Base-by-base conservation (phyloP, 1,139 yeast genomes). In the Yamadazyma triangularis region DNA sequence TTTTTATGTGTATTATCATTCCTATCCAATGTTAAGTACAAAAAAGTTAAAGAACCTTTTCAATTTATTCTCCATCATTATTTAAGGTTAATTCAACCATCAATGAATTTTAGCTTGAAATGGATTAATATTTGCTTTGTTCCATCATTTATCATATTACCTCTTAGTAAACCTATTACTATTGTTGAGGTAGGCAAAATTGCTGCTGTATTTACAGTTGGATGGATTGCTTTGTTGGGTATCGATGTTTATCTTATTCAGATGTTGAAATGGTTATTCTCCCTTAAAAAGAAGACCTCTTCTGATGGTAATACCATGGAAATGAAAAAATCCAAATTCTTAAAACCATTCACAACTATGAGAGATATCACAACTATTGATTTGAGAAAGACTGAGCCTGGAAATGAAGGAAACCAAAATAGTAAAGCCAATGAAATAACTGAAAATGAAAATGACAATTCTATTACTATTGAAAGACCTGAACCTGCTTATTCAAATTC, bases 51-150 rank as follows among this genome's bases (percentile, higher is more conserved):
- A 9, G n/a, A 19, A 7, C 14, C 27, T 5, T 19, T 26, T 7
- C 27, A 32, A 4, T 19, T 32, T 13, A 28, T 38, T 18, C 34
- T 35, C 7, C 29, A 23, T 53, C 50, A 53, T 23, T 55, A 77
- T 25, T 59, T 81, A 30, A 53, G 53, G 23, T 44, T 74, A 14
- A 61, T 79, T 32, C 78, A 78, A 33, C 73, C 84, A 1, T 79
- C 85, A 1, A 74, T 77, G 60, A 82, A 83, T 33, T 83, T 83
- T 50, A 64, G 81, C 2, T 60, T 84, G 35, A 67, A 81, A 34
- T 84, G 91, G 91, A 84, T 84, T 56, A 82, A 80, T 51, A 70
- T 82, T 8, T 82, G 78, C 50, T 84, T 84, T 61, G 77, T 85
- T 1, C 91, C 93, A 0, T 78, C 88, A 0, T 83, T 84, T 47